Conservation (phyloP, 2,329 filamentous ascomycete species). For the Aurifilum marmelostoma region DNA sequence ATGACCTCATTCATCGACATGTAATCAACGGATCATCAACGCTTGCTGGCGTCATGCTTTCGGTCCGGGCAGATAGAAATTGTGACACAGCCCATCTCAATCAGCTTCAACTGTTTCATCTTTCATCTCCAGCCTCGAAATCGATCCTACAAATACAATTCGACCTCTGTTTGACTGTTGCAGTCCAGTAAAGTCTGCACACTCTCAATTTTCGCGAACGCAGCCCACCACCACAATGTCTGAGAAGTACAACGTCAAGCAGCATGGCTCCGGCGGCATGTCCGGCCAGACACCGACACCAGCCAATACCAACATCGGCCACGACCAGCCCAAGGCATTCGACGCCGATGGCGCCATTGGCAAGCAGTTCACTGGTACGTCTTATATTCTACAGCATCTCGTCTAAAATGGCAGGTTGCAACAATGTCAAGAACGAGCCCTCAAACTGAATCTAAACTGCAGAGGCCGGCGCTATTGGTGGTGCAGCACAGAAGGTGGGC, state of each 20-base stretch:
- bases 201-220: background rate
- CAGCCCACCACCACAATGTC: conserved; percentile 27
- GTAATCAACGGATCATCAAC: conserved; percentile 20
- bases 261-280: conserved; percentile 26
- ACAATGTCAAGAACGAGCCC: background rate
- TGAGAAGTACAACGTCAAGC: conserved; percentile 28
- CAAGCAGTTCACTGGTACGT: conserved; percentile 57
- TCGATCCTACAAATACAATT: too few relatives aligned
- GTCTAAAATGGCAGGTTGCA: background rate
- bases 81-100: background rate
- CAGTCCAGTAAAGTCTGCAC: too few relatives aligned
- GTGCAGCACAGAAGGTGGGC: conserved; percentile 53
- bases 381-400: background rate
- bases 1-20: conserved; percentile 24
- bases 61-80: too few relatives aligned
- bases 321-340: conserved; percentile 45
- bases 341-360: conserved; percentile 56
- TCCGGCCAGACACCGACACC: conserved; percentile 30
- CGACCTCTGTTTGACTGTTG: too few relatives aligned
- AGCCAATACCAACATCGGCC: conserved; percentile 34
- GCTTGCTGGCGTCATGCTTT: conserved; percentile 18
- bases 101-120: background rate
- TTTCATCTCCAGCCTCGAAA: too few relatives aligned
- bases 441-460: background rate
- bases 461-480: conserved; percentile 54